phyloP scores from a whole-genome alignment of 2,329 filamentous ascomycete species.

The Periconia digitata region DNA sequence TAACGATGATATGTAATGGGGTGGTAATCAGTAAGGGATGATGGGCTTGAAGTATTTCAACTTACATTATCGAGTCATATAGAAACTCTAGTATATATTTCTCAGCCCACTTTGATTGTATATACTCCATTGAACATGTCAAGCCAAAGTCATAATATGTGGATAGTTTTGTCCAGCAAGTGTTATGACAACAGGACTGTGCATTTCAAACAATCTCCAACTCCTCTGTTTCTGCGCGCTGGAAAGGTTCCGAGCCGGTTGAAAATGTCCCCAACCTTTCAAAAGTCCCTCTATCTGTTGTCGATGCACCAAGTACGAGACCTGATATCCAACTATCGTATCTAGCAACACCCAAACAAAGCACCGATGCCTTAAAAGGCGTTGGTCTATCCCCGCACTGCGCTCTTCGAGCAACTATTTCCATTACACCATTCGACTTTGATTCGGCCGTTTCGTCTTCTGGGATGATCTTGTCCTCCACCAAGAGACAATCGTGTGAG shows the following conservation, averaged over 20 bases:
- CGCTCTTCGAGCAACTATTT: conserved; percentile 26
- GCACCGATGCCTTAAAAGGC: conserved; percentile 23
- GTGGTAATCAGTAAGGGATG: conserved; percentile 51
- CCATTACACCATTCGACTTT: too few species aligned
- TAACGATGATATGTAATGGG: conserved; percentile 21
- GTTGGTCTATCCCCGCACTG: conserved; percentile 9
- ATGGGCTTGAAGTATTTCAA: conserved; percentile 57
- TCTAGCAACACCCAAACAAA: conserved; percentile 29
- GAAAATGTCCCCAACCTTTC: conserved; percentile 36
- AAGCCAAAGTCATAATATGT: conserved; percentile 4
- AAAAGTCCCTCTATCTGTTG: conserved; percentile 10
- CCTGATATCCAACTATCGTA: conserved; percentile 29
- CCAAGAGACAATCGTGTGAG: conserved; percentile 30
- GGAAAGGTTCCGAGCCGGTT: conserved; percentile 24
- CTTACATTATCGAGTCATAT: too few species aligned
- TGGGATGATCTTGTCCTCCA: conserved; percentile 11
- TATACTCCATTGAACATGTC: not conserved
- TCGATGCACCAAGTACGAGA: conserved; percentile 28
- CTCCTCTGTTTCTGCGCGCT: conserved; percentile 21
- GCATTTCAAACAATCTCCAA: too few species aligned
- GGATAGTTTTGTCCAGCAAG: too few species aligned
- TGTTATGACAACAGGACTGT: too few species aligned
- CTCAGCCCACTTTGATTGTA: too few species aligned
- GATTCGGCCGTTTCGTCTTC: not conserved
- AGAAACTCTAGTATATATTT: too few species aligned